A percentile compares a stretch with the other conserved stretches of the same genome.
These are phyloP conservation scores for Cephalotrichum gorgonifer DNA, from an alignment of 2,329 filamentous ascomycete species.

Conservation along the genomic window DNA sequence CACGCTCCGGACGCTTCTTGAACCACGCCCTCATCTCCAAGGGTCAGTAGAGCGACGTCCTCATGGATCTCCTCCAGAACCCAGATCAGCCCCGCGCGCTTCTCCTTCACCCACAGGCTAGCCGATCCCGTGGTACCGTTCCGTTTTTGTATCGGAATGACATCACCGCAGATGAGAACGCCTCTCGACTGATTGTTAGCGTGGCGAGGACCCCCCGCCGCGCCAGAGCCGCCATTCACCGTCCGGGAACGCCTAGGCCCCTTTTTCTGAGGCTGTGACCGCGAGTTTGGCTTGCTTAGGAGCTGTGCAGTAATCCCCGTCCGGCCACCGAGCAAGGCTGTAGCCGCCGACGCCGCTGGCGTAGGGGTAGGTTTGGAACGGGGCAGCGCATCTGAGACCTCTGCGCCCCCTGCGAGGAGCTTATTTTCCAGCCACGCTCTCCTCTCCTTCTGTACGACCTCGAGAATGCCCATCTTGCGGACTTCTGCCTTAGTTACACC, in stretches of 20 bases:
- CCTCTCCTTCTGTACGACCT: slow-evolving; percentile 85
- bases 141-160: slow-evolving; percentile 95
- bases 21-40: slow-evolving; percentile 70
- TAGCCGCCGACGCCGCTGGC: slow-evolving; percentile 29
- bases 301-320: slow-evolving; percentile 77
- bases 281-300: slow-evolving; percentile 67
- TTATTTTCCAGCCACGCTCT: slow-evolving; percentile 84
- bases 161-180: slow-evolving; percentile 88
- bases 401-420: slow-evolving; percentile 50
- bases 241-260: slow-evolving; percentile 47
- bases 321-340: slow-evolving; percentile 55
- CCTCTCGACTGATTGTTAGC: slow-evolving; percentile 70
- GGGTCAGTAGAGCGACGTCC: slow-evolving; percentile 67
- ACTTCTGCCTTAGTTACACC: slow-evolving; percentile 39
- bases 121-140: slow-evolving; percentile 88
- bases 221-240: slow-evolving; percentile 48
- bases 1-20: slow-evolving; percentile 62
- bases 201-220: slow-evolving; percentile 48
- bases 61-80: slow-evolving; percentile 96
- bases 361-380: slow-evolving; percentile 15
- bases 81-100: slow-evolving; percentile 88
- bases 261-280: slow-evolving; percentile 43
- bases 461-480: slow-evolving; percentile 85
- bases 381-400: background rate
- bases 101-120: slow-evolving; percentile 98